Conservation (phyloP, 1,139 yeast species). For the Debaryomycetaceae sp. region DNA sequence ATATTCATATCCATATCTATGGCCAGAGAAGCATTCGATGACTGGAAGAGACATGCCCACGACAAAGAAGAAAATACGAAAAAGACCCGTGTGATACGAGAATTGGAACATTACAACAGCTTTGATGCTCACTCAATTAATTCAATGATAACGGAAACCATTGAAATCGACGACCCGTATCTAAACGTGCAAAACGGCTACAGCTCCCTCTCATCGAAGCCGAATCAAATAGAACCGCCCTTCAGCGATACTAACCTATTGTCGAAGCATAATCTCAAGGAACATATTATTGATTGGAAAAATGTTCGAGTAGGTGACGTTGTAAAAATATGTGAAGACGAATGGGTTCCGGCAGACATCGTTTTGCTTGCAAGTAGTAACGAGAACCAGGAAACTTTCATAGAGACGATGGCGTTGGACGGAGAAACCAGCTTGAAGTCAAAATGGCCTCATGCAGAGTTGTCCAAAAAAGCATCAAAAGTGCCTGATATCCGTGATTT, state of each 20-base stretch:
- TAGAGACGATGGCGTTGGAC: conserved; percentile 96
- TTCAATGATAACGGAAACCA: conserved; percentile 38
- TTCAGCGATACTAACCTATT: conserved; percentile 26
- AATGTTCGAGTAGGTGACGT: conserved; percentile 83
- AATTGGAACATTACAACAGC: conserved; percentile 22
- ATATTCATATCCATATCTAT: conserved; percentile 89
- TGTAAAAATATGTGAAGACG: conserved; percentile 68
- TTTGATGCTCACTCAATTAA: conserved; percentile 37
- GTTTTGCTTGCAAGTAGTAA: conserved; percentile 62
- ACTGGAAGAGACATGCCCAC: conserved; percentile 79
- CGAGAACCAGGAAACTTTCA: conserved; percentile 68
- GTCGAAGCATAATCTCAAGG: conserved; percentile 31
- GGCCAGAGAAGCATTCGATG: conserved; percentile 91
- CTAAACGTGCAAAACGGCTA: conserved; percentile 5
- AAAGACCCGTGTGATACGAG: conserved; percentile 39
- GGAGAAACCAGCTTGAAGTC: conserved; percentile 93
- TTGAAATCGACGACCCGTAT: conserved; percentile 7
- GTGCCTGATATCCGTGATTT: conserved; percentile 51
- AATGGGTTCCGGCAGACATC: conserved; percentile 92
- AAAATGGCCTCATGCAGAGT: conserved; percentile 61
- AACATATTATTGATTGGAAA: conserved; percentile 57
- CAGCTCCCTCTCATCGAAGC: neutral
- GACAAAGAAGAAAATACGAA: conserved; percentile 84
- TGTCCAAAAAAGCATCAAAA: conserved; percentile 47
- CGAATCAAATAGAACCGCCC: conserved; percentile 5